These are phyloP conservation scores for Cnidoscolus chayamansa DNA, from an alignment of 441 rosid genomes.

Conservation along the genomic window DNA sequence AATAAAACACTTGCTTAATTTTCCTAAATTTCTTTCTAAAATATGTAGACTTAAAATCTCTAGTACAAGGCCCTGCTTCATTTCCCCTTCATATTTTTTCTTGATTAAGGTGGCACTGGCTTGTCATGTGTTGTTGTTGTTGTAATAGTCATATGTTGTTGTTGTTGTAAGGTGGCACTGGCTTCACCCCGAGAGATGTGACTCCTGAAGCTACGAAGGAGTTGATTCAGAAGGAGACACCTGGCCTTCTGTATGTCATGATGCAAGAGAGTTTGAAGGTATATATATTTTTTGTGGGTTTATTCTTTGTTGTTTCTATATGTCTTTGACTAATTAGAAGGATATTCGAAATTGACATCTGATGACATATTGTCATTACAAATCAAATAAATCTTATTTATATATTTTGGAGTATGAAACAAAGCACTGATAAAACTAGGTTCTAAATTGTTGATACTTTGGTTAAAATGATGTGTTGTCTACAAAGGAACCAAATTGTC, in stretches of 20 bases:
- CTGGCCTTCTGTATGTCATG: slow-evolving; percentile 87
- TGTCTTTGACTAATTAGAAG: neutral
- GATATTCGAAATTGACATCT: neutral
- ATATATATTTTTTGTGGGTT: neutral
- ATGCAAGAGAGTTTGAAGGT: slow-evolving; percentile 98
- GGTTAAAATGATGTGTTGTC: neutral
- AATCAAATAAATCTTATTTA: neutral
- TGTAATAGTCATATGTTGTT: too few relatives aligned
- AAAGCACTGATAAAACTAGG: neutral
- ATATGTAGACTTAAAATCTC: too few relatives aligned
- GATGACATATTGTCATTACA: neutral
- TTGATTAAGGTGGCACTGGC: slow-evolving; percentile 83
- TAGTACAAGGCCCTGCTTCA: too few relatives aligned
- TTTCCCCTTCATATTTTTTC: neutral
- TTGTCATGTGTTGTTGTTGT: too few relatives aligned
- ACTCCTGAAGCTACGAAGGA: slow-evolving; percentile 96
- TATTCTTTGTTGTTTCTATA: neutral
- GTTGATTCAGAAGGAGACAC: slow-evolving; percentile 84
- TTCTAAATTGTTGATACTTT: neutral
- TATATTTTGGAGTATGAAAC: neutral
- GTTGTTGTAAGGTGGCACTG: slow-evolving; percentile 96
- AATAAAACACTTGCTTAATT: too few relatives aligned
- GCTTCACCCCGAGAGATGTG: slow-evolving; percentile 91
- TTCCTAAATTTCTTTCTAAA: too few relatives aligned
- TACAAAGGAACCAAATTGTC: neutral